Evolutionary conservation across 179 eudicot species (phyloP).

Genomic region (Patellifolia procumbens): DNA sequence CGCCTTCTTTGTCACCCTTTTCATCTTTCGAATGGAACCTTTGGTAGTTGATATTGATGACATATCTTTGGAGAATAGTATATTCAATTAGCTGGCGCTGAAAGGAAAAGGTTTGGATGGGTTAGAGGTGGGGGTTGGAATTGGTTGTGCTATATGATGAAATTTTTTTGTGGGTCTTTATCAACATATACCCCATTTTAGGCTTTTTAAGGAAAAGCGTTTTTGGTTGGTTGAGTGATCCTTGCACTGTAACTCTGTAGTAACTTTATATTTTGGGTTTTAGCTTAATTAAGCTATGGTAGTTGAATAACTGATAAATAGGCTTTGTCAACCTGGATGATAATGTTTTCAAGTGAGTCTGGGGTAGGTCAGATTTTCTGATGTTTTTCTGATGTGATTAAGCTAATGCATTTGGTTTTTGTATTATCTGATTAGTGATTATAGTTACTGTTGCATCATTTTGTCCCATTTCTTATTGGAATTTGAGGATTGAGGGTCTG

Average conservation of each 20-base stretch:
- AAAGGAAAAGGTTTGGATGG: constrained; percentile 16
- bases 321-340: constrained; percentile 23
- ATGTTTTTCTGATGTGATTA: neutral
- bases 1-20: neutral
- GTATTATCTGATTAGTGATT: constrained; percentile 5
- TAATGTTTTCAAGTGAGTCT: constrained; percentile 22
- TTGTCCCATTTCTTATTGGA: neutral
- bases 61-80: neutral
- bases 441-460: neutral
- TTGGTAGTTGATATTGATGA: neutral
- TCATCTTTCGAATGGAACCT: neutral
- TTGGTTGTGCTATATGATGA: constrained; percentile 6
- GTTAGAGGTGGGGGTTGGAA: constrained; percentile 11
- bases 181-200: constrained; percentile 13
- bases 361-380: neutral
- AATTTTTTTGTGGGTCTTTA: constrained; percentile 19
- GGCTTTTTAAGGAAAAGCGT: constrained; percentile 10
- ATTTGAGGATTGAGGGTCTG: neutral
- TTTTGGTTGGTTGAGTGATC: neutral
- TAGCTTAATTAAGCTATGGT: neutral
- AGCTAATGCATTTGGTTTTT: neutral
- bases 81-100: constrained; percentile 22
- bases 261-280: neutral
- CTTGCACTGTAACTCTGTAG: neutral
- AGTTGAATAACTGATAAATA: constrained; percentile 8